Evolutionary conservation across 139 green algal genomes (phyloP).

Genomic region (Picochlorum sp.): DNA sequence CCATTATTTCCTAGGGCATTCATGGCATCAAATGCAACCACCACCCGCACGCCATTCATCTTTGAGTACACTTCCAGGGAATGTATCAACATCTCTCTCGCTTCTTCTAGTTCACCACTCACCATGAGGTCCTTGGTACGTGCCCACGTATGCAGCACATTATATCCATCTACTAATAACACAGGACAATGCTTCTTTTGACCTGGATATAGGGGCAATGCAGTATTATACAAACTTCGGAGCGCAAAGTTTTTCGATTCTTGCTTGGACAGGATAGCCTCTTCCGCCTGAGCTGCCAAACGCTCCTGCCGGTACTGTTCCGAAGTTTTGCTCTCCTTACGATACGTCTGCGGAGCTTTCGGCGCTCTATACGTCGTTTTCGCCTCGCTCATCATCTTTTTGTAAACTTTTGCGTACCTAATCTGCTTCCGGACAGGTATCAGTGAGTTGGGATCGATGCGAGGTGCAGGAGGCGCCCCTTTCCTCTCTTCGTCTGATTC

Average conservation of each 20-base stretch:
- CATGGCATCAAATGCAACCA: conserved; percentile 7
- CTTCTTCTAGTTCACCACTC: background rate
- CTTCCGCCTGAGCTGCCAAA: background rate
- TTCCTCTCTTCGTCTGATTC: background rate
- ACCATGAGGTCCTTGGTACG: background rate
- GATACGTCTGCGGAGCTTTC: conserved; percentile 4
- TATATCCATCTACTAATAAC: conserved; percentile 42
- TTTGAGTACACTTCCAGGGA: conserved; percentile 10
- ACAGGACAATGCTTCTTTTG: conserved; percentile 6
- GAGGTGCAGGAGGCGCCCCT: background rate
- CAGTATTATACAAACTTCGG: conserved; percentile 6
- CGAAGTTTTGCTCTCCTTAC: conserved; percentile 1
- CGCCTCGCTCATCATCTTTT: background rate
- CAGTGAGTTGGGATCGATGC: background rate
- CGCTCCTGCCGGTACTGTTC: conserved; percentile 9
- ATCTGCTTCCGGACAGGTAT: conserved; percentile 3
- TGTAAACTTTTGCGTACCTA: background rate
- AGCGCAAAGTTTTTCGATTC: conserved; percentile 8
- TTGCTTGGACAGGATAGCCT: background rate
- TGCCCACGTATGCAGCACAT: conserved; percentile 19
- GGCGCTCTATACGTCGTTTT: background rate
- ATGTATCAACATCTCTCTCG: conserved; percentile 8
- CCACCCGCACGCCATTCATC: background rate
- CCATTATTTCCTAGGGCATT: background rate
- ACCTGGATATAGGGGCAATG: background rate